A percentile compares a stretch with the other conserved stretches of the same genome.
phyloP scores from a whole-genome alignment of 768 basidiomycete species.

The Cubamyces sp. region DNA sequence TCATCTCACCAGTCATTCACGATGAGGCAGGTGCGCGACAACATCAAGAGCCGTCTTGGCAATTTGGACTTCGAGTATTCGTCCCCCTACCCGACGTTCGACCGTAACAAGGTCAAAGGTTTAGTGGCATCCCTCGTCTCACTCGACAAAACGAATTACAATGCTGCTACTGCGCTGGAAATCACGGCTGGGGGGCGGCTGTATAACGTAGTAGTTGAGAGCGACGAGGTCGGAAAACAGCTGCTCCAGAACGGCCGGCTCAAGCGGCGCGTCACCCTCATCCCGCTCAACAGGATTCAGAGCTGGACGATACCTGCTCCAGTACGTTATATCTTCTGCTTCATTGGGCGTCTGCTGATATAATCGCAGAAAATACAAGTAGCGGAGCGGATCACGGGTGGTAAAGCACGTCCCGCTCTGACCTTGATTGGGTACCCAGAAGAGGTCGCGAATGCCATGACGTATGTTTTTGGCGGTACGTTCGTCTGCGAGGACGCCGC shows the following conservation, averaged over 20 bases:
- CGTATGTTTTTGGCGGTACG: conserved; percentile 91
- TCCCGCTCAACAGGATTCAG: conserved; percentile 91
- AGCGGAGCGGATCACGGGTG: conserved; percentile 72
- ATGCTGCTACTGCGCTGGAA: conserved; percentile 89
- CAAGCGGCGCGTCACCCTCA: conserved; percentile 88
- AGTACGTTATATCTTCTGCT: conserved; percentile 34
- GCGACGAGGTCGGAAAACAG: conserved; percentile 86
- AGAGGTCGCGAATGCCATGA: conserved; percentile 87
- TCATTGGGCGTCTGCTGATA: background rate
- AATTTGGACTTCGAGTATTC: conserved; percentile 84
- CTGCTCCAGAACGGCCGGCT: conserved; percentile 78
- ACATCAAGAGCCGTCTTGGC: conserved; percentile 64
- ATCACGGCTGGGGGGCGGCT: conserved; percentile 88
- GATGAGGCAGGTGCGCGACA: conserved; percentile 62
- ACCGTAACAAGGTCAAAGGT: conserved; percentile 87
- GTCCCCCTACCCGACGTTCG: conserved; percentile 77
- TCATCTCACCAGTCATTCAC: conserved; percentile 6
- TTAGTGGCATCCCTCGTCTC: conserved; percentile 88
- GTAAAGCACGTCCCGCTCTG: conserved; percentile 85
- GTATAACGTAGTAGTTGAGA: conserved; percentile 92
- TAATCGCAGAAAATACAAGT: conserved; percentile 69
- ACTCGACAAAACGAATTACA: conserved; percentile 67
- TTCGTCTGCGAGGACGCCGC: conserved; percentile 90
- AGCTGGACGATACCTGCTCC: conserved; percentile 56
- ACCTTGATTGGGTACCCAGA: conserved; percentile 82